Base-by-base conservation (phyloP, 1,284 basidiomycete species). In the Sanghuangporus weigelae region DNA sequence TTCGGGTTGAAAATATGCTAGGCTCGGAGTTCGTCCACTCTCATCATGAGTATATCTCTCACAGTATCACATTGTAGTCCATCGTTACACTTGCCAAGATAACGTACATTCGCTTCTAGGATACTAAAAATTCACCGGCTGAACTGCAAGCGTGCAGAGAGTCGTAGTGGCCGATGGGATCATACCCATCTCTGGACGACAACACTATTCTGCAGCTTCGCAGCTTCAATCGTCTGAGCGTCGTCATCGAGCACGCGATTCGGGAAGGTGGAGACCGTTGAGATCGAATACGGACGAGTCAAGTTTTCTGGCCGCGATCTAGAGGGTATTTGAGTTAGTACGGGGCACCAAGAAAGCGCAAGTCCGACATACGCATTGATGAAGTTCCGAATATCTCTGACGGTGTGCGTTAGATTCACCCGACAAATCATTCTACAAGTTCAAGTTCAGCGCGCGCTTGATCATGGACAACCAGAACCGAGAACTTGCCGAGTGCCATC, bases 391-490 rank as follows among this genome's bases (percentile, higher is more conserved):
- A 98, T 82, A 71, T 98, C 95, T 8, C 82, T 83, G 7, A 99
- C 86, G 0, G 93, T 98, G 72, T 98, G 95, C 10, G 87, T 89
- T 62, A 95, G 79, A 75, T 99, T 99, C 89, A 98, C 92, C 60
- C 92, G 80, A 54, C 84, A 89, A 2, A 95, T 90, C 74, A 96
- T 84, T 68, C 95, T 60, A 35, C 10, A 39, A 26, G 7, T 14
- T 6, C 92, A 71, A 21, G 55, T 50, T 38, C 7, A 36, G 57
- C n/a, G 19, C 12, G 11, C 16, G 38, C 64, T 46, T 23, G 26
- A n/a, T 46, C 16, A 48, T 11, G 26, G 23, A 21, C 19, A 14
- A 11, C 3, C 19, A 26, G 21, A 7, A 26, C 5, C 14, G 19
- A 31, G 23, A 31, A 72, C 80, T 40, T 66, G 90, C 89, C 90